Percentiles rank a stretch among this genome's conserved stretches.
phyloP scores from a whole-genome alignment of 1,139 yeast genomes.

The Yamadazyma membranifaciens region DNA sequence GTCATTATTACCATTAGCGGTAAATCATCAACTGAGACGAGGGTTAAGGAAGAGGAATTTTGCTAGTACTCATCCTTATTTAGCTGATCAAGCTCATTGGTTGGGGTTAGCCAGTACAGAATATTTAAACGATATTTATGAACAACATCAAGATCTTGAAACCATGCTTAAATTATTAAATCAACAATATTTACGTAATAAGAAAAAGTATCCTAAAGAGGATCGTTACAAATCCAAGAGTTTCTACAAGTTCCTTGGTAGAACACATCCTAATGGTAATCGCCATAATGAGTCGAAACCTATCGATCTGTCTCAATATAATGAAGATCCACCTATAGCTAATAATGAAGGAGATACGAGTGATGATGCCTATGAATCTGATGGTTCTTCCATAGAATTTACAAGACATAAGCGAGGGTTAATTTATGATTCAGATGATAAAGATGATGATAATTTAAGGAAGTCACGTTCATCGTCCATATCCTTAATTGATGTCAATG shows the following conservation, averaged over 20 bases:
- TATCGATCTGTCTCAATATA: constrained; percentile 4
- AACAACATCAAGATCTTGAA: constrained; percentile 32
- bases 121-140: constrained; percentile 39
- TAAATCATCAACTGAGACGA: constrained; percentile 16
- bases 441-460: constrained; percentile 3
- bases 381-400: constrained; percentile 4
- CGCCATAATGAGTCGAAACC: neutral
- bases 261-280: constrained; percentile 12
- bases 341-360: neutral
- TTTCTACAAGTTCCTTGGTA: constrained; percentile 39
- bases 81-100: constrained; percentile 49
- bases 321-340: neutral
- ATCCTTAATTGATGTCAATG: constrained; percentile 4
- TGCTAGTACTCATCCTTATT: constrained; percentile 47
- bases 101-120: constrained; percentile 37
- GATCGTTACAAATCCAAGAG: constrained; percentile 39
- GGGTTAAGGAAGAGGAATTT: constrained; percentile 45
- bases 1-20: constrained; percentile 11
- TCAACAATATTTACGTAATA: constrained; percentile 31
- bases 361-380: constrained; percentile 5
- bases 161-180: constrained; percentile 36
- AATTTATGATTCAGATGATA: constrained; percentile 6
- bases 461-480: constrained; percentile 1
- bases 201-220: constrained; percentile 35
- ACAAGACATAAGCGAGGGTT: neutral